Evolutionary conservation across 352 stramenopile genomes (phyloP).

Genomic region (Globisporangium spiculum): DNA sequence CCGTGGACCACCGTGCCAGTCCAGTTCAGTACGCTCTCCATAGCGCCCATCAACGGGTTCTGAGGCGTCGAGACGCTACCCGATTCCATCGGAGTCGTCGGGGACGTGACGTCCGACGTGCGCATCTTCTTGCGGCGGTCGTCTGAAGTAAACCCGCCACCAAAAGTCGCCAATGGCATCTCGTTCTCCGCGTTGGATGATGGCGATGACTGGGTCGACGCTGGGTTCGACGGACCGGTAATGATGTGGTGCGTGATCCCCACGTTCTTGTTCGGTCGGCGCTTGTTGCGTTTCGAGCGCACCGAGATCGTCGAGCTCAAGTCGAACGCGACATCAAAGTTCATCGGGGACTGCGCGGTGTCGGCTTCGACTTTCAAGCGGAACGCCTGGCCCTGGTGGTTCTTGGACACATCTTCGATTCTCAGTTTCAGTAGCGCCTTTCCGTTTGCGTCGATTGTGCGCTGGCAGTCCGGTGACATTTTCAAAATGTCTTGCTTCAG

Average conservation of each 20-base stretch:
- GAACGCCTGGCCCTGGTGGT: conserved; percentile 95
- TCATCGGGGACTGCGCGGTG: conserved; percentile 81
- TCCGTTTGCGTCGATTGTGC: conserved; percentile 81
- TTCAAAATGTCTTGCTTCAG: conserved; percentile 95
- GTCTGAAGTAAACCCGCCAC: conserved; percentile 50
- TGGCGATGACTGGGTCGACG: conserved; percentile 64
- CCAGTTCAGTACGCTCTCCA: conserved; percentile 77
- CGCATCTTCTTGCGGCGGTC: conserved; percentile 74
- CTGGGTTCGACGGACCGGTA: conserved; percentile 55
- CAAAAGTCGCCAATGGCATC: conserved; percentile 43
- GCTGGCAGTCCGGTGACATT: conserved; percentile 82
- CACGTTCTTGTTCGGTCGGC: conserved; percentile 54
- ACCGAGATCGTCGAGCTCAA: conserved; percentile 91
- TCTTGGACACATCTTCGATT: conserved; percentile 97
- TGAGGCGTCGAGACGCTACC: conserved; percentile 26
- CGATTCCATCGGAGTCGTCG: conserved; percentile 14
- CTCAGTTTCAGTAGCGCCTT: conserved; percentile 87
- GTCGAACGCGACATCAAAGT: conserved; percentile 89
- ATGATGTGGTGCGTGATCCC: conserved; percentile 76
- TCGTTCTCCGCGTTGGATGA: conserved; percentile 70
- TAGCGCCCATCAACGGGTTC: conserved; percentile 54
- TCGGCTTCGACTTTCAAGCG: conserved; percentile 90
- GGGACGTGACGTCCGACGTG: conserved; percentile 20
- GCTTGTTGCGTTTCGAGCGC: conserved; percentile 94
- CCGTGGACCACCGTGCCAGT: conserved; percentile 70